Percentiles rank a stretch among this genome's conserved stretches.
phyloP scores from a whole-genome alignment of 305 asterid genomes.

The Plantago coronopus region DNA sequence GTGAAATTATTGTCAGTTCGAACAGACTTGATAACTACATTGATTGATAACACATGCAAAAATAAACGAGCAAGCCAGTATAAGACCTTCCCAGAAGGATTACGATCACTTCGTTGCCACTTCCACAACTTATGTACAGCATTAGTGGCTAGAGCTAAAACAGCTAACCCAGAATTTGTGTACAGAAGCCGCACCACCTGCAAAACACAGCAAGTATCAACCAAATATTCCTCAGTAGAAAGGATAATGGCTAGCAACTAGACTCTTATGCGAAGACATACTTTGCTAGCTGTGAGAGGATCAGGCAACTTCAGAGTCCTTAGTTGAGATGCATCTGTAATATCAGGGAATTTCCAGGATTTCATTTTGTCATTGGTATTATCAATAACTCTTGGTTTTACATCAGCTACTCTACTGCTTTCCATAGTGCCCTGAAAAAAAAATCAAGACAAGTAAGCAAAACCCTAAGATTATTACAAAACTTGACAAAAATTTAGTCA shows the following conservation, averaged over 20 bases:
- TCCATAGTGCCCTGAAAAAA: conserved; percentile 68
- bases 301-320: conserved; percentile 85
- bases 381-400: conserved; percentile 80
- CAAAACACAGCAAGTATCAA: conserved; percentile 20
- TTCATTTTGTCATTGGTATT: conserved; percentile 55
- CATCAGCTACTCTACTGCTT: conserved; percentile 73
- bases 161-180: conserved; percentile 76
- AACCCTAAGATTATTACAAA: conserved; percentile 8
- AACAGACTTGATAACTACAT: conserved; percentile 6
- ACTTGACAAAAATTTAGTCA: conserved; percentile 7
- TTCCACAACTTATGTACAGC: conserved; percentile 96
- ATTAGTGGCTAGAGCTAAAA: conserved; percentile 79
- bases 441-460: conserved; percentile 28
- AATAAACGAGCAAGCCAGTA: conserved; percentile 15
- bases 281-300: conserved; percentile 76
- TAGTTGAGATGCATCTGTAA: conserved; percentile 72
- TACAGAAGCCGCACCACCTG: conserved; percentile 80
- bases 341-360: conserved; percentile 84
- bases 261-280: conserved; percentile 26
- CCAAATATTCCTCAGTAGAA: conserved; percentile 9
- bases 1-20: conserved; percentile 19
- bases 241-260: not conserved
- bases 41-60: not conserved
- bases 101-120: conserved; percentile 91
- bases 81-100: conserved; percentile 82